These are phyloP conservation scores for Lachnellula cervina DNA, from an alignment of 2,329 filamentous ascomycete genomes.

Conservation along the genomic window DNA sequence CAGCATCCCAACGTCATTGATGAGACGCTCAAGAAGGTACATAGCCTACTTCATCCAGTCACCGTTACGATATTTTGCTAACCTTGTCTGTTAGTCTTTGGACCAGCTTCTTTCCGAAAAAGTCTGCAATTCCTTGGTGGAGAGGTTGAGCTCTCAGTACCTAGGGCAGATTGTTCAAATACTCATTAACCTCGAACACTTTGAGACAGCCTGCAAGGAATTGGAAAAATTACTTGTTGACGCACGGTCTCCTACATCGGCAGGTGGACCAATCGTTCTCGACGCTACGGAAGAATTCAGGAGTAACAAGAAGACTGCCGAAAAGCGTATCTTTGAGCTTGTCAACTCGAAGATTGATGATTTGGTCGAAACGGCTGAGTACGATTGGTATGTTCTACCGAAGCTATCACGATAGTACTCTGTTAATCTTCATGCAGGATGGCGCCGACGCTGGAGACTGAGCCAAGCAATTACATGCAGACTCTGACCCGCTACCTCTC, in stretches of 20 bases:
- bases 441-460: constrained; percentile 55
- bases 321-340: constrained; percentile 96
- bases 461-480: constrained; percentile 91
- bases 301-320: constrained; percentile 88
- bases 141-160: constrained; percentile 86
- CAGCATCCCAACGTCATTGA: constrained; percentile 87
- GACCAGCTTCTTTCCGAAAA: constrained; percentile 91
- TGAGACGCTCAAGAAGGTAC: constrained; percentile 74
- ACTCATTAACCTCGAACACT: constrained; percentile 94
- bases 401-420: background rate
- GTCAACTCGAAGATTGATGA: constrained; percentile 99
- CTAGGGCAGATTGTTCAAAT: constrained; percentile 98
- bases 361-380: constrained; percentile 92
- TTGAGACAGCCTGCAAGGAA: constrained; percentile 87
- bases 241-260: constrained; percentile 75
- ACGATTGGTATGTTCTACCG: constrained; percentile 65
- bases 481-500: constrained; percentile 88
- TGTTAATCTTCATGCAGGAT: constrained; percentile 36
- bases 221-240: constrained; percentile 81
- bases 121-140: constrained; percentile 85
- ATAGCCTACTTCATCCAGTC: background rate
- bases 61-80: background rate
- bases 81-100: constrained; percentile 55
- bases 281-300: constrained; percentile 82
- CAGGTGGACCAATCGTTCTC: constrained; percentile 73